phyloP scores from a whole-genome alignment of 441 rosid genomes.

The Melastoma candidum region DNA sequence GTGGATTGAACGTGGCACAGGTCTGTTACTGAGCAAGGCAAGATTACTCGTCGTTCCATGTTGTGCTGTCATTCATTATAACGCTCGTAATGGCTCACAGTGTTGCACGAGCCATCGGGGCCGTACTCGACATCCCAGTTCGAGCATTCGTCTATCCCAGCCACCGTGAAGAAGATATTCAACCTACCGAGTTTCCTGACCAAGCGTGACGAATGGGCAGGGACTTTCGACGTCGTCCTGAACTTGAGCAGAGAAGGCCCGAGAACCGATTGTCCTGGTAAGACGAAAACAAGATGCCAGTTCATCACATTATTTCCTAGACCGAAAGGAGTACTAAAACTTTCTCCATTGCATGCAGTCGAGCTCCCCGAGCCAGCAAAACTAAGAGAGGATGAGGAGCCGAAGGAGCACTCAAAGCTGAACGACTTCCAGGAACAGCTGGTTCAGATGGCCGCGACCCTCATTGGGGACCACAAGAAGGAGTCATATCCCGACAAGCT shows the following conservation, averaged over 20 bases:
- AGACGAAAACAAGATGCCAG: neutral
- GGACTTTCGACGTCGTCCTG: constrained; percentile 57
- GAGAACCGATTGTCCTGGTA: constrained; percentile 78
- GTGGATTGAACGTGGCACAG: constrained; percentile 83
- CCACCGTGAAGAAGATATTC: constrained; percentile 76
- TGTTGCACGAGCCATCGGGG: constrained; percentile 70
- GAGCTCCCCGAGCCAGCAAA: constrained; percentile 27
- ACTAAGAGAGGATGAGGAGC: constrained; percentile 27
- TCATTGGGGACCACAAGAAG: constrained; percentile 54
- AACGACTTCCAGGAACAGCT: constrained; percentile 72
- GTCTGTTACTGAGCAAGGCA: constrained; percentile 15
- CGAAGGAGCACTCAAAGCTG: constrained; percentile 38
- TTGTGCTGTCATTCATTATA: too few species aligned
- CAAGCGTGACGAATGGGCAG: constrained; percentile 94
- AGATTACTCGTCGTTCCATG: too few species aligned
- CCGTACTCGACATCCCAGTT: constrained; percentile 65
- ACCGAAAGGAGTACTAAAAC: constrained; percentile 6
- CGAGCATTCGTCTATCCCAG: constrained; percentile 89
- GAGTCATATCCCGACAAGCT: constrained; percentile 45
- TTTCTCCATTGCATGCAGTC: too few species aligned
- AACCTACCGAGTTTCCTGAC: constrained; percentile 70
- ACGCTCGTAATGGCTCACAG: constrained; percentile 6
- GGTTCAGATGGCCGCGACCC: constrained; percentile 59
- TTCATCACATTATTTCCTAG: too few species aligned
- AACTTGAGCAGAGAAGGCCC: constrained; percentile 35